Evolutionary conservation across 768 basidiomycete species (phyloP).

Genomic region (Termitomyces sp.): DNA sequence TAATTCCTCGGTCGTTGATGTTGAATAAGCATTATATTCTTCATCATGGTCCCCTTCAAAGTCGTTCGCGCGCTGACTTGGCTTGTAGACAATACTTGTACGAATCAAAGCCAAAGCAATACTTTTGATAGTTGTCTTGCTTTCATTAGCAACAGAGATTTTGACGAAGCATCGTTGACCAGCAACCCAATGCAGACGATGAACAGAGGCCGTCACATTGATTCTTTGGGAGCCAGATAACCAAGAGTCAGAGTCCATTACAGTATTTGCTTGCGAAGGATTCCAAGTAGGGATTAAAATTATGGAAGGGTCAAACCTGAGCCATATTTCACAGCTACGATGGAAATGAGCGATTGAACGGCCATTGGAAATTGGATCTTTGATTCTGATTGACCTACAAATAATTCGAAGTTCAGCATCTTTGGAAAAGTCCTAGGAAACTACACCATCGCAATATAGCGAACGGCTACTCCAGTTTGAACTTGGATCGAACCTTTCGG

Average conservation of each 20-base stretch:
- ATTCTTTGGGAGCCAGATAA: slow-evolving; percentile 47
- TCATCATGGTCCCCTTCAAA: not conserved
- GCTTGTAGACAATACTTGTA: not conserved
- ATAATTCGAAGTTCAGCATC: not conserved
- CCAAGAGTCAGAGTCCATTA: not conserved
- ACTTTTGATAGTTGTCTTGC: slow-evolving; percentile 60
- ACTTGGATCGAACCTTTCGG: slow-evolving; percentile 55
- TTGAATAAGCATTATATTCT: not conserved
- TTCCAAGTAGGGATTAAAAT: slow-evolving; percentile 57
- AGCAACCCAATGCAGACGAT: slow-evolving; percentile 74
- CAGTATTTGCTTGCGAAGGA: not conserved
- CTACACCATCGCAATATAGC: slow-evolving; percentile 1
- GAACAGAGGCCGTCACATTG: slow-evolving; percentile 58
- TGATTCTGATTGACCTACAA: slow-evolving; percentile 67
- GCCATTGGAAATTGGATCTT: slow-evolving; percentile 51
- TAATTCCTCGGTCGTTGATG: slow-evolving; percentile 39
- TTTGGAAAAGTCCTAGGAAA: not conserved
- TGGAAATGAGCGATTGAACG: slow-evolving; percentile 89
- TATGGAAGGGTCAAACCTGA: slow-evolving; percentile 56
- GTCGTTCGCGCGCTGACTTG: not conserved
- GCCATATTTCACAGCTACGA: slow-evolving; percentile 76
- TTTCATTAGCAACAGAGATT: slow-evolving; percentile 61
- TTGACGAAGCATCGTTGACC: slow-evolving; percentile 74
- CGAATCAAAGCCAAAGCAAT: slow-evolving; percentile 49
- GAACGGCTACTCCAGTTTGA: slow-evolving; percentile 41